Evolutionary conservation across 768 basidiomycete genomes (phyloP).

Genomic region (Lyophyllum semitale): DNA sequence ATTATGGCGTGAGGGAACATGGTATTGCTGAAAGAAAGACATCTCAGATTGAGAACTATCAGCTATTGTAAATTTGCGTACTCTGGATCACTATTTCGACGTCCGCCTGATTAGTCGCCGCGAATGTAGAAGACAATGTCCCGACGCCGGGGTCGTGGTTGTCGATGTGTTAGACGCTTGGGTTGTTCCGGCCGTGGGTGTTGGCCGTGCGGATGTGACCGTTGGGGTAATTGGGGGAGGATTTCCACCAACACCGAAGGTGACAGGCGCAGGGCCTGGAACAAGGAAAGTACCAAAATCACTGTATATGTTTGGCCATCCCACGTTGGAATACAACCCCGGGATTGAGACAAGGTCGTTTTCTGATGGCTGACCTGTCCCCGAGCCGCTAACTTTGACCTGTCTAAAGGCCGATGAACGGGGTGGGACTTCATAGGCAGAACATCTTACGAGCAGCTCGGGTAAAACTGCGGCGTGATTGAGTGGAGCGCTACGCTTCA

Average conservation of each 20-base stretch:
- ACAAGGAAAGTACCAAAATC: conserved; percentile 35
- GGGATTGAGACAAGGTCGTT: conserved; percentile 37
- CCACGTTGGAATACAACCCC: conserved; percentile 31
- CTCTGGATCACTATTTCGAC: neutral
- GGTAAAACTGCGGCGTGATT: conserved; percentile 45
- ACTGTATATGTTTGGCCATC: conserved; percentile 37
- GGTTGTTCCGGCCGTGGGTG: conserved; percentile 7
- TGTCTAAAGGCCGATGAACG: conserved; percentile 23
- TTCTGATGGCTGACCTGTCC: conserved; percentile 33
- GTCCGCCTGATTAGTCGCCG: conserved; percentile 23
- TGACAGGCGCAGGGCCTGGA: conserved; percentile 36
- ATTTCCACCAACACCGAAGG: conserved; percentile 25
- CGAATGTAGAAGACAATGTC: conserved; percentile 26
- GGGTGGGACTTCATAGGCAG: neutral
- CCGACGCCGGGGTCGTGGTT: conserved; percentile 13
- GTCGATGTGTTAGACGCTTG: neutral
- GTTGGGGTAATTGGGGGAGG: conserved; percentile 12
- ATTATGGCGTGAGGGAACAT: neutral
- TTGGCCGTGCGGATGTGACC: conserved; percentile 10
- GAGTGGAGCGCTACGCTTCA: conserved; percentile 48
- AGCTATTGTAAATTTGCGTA: neutral
- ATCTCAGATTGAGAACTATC: neutral
- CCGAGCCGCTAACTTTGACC: conserved; percentile 37
- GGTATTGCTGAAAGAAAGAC: neutral
- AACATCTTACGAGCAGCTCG: conserved; percentile 47